A percentile compares a stretch with the other conserved stretches of the same genome.
These are phyloP conservation scores for Colletotrichum eremochloae DNA, from an alignment of 2,329 filamentous ascomycete species.

Conservation along the genomic window DNA sequence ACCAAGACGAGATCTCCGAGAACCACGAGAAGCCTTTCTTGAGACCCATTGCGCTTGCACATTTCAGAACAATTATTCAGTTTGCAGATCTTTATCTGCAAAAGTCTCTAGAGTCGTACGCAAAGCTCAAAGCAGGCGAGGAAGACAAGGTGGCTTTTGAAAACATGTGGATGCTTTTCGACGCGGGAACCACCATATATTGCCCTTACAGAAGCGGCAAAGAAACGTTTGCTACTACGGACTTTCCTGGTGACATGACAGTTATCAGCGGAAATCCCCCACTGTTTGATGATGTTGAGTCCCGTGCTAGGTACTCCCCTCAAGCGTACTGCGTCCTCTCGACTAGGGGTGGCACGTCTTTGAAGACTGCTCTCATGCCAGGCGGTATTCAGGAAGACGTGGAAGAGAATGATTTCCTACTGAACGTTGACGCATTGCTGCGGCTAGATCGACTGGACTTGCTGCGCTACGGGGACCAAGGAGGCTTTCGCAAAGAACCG, in stretches of 20 bases:
- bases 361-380: not conserved
- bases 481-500: not conserved
- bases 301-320: not conserved
- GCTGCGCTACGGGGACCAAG: not conserved
- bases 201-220: constrained; percentile 18
- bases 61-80: not conserved
- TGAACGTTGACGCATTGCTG: not conserved
- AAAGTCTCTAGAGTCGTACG: not conserved
- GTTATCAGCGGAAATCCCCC: fast-evolving
- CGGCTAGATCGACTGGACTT: not conserved
- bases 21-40: not conserved
- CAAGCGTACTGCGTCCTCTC: not conserved
- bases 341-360: not conserved
- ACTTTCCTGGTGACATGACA: not conserved
- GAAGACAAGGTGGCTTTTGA: constrained; percentile 42
- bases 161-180: constrained; percentile 49
- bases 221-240: not conserved
- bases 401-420: not conserved
- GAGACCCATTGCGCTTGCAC: not conserved
- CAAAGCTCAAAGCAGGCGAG: not conserved
- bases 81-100: not conserved
- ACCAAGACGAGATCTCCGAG: not conserved
- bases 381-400: not conserved
- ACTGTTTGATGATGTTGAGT: not conserved
- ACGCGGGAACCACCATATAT: constrained; percentile 42